Evolutionary conservation across 2,329 filamentous ascomycete genomes (phyloP).

Genomic region (Fragosphaeria purpurea): DNA sequence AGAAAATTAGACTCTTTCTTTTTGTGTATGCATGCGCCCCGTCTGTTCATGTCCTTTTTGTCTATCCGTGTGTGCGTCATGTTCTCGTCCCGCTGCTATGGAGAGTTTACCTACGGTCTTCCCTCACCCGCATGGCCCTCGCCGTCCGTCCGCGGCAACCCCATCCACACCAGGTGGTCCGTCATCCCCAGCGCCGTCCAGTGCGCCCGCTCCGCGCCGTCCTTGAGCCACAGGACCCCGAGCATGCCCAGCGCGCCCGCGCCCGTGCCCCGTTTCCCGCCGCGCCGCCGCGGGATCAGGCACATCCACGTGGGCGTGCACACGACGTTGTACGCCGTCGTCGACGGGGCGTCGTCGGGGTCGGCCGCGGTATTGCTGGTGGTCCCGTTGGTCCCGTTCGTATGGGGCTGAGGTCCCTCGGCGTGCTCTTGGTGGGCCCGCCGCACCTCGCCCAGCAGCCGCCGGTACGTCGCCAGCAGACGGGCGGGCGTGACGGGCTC

Average conservation of each 20-base stretch:
- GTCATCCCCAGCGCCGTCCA: slow-evolving; percentile 18
- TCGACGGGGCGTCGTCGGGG: slow-evolving; percentile 2
- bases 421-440: slow-evolving; percentile 9
- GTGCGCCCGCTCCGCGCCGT: slow-evolving; percentile 15
- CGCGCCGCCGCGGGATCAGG: slow-evolving; percentile 22
- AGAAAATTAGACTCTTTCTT: no score
- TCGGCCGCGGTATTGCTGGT: background rate
- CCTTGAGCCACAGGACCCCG: slow-evolving; percentile 22
- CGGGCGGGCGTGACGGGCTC: slow-evolving; percentile 2
- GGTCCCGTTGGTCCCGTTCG: background rate
- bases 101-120: no score
- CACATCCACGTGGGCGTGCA: slow-evolving; percentile 22
- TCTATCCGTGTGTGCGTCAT: no score
- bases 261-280: slow-evolving; percentile 16
- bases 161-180: slow-evolving; percentile 15
- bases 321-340: slow-evolving; percentile 23
- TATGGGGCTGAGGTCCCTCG: background rate
- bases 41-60: no score
- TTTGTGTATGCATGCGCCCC: no score
- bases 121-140: no score
- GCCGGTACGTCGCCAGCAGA: slow-evolving; percentile 12
- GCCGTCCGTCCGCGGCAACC: slow-evolving; percentile 12
- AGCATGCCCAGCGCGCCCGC: slow-evolving; percentile 26
- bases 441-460: slow-evolving; percentile 10
- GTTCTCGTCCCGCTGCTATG: no score